phyloP scores from a whole-genome alignment of 768 basidiomycete species.

The Phallus indusiatus region DNA sequence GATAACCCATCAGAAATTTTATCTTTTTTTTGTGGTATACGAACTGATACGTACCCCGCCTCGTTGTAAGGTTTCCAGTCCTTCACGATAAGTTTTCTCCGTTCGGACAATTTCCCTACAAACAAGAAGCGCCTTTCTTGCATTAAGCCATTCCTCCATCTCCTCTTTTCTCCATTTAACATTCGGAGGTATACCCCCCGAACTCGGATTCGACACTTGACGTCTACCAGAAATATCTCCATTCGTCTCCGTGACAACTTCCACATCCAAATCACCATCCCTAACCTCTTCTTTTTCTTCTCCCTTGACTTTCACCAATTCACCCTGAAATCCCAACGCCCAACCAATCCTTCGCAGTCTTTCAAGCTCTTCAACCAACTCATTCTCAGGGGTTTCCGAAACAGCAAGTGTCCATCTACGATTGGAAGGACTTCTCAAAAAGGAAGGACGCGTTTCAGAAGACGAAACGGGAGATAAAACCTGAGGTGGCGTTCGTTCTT shows the following conservation, averaged over 20 bases:
- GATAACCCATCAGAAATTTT: background rate
- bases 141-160: constrained; percentile 25
- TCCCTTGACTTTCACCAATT: background rate
- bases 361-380: constrained; percentile 23
- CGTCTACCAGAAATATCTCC: background rate
- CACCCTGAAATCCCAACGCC: constrained; percentile 9
- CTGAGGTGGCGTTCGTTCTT: background rate
- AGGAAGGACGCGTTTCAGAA: background rate
- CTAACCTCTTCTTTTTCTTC: too few relatives aligned
- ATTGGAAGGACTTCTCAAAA: constrained; percentile 6
- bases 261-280: background rate
- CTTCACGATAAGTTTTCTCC: constrained; percentile 34
- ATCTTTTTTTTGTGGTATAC: constrained; percentile 15
- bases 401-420: constrained; percentile 24
- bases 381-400: constrained; percentile 24
- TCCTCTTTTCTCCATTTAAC: constrained; percentile 14
- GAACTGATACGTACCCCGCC: constrained; percentile 22
- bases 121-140: constrained; percentile 32
- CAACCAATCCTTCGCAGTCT: constrained; percentile 18
- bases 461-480: background rate
- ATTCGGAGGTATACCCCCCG: background rate
- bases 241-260: background rate
- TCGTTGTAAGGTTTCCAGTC: constrained; percentile 27
- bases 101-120: constrained; percentile 41
- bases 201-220: background rate